Base-by-base conservation (phyloP, 2,329 filamentous ascomycete species). In the Cercospora sojina region DNA sequence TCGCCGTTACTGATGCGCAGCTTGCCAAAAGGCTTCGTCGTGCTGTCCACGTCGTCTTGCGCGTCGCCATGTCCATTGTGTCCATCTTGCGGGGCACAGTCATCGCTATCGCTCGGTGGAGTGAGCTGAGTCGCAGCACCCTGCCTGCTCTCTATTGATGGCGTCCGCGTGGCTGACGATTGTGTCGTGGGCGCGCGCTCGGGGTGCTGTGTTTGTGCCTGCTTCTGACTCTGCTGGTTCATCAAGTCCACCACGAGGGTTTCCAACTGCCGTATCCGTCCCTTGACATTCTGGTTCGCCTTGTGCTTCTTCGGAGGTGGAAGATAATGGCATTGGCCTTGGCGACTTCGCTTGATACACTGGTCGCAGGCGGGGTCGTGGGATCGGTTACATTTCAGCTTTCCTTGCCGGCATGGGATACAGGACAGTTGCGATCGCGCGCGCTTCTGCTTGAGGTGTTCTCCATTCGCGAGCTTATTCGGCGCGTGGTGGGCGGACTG, bases 1-100 rank as follows among this genome's bases (percentile, higher is more conserved):
- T 92, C 92, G 64, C 85, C 83, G 58, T 84, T 79, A 73, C 93
- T 91, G 69, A 96, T 89, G 75, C 93, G 93, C 75, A 96, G 85
- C 55, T 93, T 84, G n/a, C 92, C 92, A 68, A 95, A 85, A 1
- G 90, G 92, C 65, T 88, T 88, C 4, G 89, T 88, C 0, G 87
- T 87, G 43, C 65, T 67, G 47, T 74, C 73, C 5, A 72, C 49
- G 88, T 91, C 71, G 18, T 73, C 71, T 10, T 65, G 41, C 27
- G 41, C 51, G n/a, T 68, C 47, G 20, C 20, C 27, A 12, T 49
- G 59, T 13, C 64, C 62, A n/a, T 57, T 41, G 29, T 31, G 27
- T n/a, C 59, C 56, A 5, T 55, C 43, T 13, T 62, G 66, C 32
- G 66, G 55, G 23, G 47, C 64, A 27, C 62, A 67, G 8, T 57